These are phyloP conservation scores for Monascus purpureus DNA, from an alignment of 495 filamentous ascomycete genomes.

Conservation along the genomic window DNA sequence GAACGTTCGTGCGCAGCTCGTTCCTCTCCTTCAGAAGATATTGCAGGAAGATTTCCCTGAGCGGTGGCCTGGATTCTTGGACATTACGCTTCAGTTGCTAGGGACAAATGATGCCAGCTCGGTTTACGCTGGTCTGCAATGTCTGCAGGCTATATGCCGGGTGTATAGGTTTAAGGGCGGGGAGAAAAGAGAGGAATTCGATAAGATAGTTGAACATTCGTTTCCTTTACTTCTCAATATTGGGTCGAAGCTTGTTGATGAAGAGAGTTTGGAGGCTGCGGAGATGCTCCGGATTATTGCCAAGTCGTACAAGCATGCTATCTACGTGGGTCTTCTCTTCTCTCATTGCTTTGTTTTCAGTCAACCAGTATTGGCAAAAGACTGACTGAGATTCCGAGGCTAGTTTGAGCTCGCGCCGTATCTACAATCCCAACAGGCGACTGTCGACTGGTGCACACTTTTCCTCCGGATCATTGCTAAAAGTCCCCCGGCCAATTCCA, in stretches of 20 bases:
- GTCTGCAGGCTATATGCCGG: slow-evolving; percentile 81
- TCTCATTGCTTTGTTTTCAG: neutral
- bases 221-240: slow-evolving; percentile 86
- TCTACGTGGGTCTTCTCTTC: slow-evolving; percentile 55
- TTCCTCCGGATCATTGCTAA: slow-evolving; percentile 86
- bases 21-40: slow-evolving; percentile 89
- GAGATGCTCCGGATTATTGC: slow-evolving; percentile 92
- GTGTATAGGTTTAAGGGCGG: slow-evolving; percentile 86
- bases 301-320: slow-evolving; percentile 95
- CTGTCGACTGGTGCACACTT: slow-evolving; percentile 88
- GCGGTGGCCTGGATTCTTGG: slow-evolving; percentile 84
- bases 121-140: slow-evolving; percentile 87
- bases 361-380: slow-evolving; percentile 1
- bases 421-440: slow-evolving; percentile 63
- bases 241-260: slow-evolving; percentile 73
- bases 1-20: slow-evolving; percentile 74
- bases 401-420: slow-evolving; percentile 76
- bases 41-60: slow-evolving; percentile 90
- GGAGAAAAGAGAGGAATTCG: slow-evolving; percentile 72
- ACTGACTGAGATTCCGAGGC: slow-evolving; percentile 8
- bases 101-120: slow-evolving; percentile 69
- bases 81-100: slow-evolving; percentile 77
- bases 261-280: slow-evolving; percentile 81
- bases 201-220: slow-evolving; percentile 79
- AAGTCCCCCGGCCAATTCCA: slow-evolving; percentile 58